Evolutionary conservation across 805 yeast species (phyloP).

Genomic region (Jamesozyma hellenica): DNA sequence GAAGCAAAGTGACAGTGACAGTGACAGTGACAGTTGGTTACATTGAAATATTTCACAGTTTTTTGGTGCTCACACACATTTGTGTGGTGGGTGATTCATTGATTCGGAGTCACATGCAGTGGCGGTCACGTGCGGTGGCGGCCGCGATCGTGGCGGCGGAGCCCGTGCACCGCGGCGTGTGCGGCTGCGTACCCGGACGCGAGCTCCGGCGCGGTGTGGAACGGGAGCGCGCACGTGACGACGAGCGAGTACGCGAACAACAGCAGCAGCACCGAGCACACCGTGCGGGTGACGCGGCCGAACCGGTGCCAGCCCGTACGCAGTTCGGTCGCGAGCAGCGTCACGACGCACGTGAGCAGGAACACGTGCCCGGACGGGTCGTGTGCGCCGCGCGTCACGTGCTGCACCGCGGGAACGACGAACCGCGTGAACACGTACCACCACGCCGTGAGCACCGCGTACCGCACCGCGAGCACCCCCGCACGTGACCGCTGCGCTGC

Average conservation of each 20-base stretch:
- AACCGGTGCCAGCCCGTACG: neutral
- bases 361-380: slow-evolving; percentile 96
- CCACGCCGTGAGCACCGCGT: slow-evolving; percentile 53
- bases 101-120: neutral
- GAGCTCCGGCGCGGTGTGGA: slow-evolving; percentile 75
- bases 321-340: slow-evolving; percentile 54
- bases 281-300: neutral
- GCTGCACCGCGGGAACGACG: slow-evolving; percentile 45
- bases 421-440: slow-evolving; percentile 72
- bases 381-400: slow-evolving; percentile 81
- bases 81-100: too few relatives aligned
- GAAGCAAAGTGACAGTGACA: too few relatives aligned
- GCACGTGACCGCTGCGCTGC: too few relatives aligned
- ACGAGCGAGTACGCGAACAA: slow-evolving; percentile 27
- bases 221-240: slow-evolving; percentile 57
- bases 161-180: slow-evolving; percentile 18
- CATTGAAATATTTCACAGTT: too few relatives aligned
- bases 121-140: neutral
- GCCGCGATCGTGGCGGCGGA: neutral
- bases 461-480: slow-evolving; percentile 28
- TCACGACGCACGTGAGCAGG: slow-evolving; percentile 36
- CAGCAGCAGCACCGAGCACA: slow-evolving; percentile 20
- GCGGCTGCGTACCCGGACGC: slow-evolving; percentile 60
- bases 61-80: too few relatives aligned
- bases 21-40: too few relatives aligned